A percentile compares a stretch with the other conserved stretches of the same genome.
phyloP scores from a whole-genome alignment of 1,284 basidiomycete species.

The Sporisorium scitamineum region DNA sequence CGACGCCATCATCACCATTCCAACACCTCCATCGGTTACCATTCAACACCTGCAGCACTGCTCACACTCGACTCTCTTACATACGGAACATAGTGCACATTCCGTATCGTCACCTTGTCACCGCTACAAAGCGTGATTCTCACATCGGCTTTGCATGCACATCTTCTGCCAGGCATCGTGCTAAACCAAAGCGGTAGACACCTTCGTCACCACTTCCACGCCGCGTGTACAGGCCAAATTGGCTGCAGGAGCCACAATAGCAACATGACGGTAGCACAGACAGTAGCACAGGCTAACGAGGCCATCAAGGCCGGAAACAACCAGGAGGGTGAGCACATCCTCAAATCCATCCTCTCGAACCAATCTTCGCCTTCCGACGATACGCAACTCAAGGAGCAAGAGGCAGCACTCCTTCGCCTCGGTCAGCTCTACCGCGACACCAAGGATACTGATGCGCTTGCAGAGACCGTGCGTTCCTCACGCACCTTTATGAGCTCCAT shows the following conservation, averaged over 20 bases:
- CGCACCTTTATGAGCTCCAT: slow-evolving; percentile 91
- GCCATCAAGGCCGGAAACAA: slow-evolving; percentile 58
- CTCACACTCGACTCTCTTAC: neutral
- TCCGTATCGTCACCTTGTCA: neutral
- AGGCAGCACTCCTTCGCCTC: slow-evolving; percentile 85
- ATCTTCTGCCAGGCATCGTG: neutral
- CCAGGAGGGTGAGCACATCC: slow-evolving; percentile 58
- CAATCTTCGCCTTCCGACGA: slow-evolving; percentile 71
- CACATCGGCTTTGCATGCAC: neutral
- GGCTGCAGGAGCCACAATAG: neutral
- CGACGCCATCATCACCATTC: slow-evolving; percentile 1
- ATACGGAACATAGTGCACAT: neutral
- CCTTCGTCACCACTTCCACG: neutral
- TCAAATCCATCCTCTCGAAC: slow-evolving; percentile 59
- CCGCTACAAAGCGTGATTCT: neutral
- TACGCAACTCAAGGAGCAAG: slow-evolving; percentile 81
- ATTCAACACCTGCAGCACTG: neutral
- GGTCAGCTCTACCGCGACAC: slow-evolving; percentile 89
- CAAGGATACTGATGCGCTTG: slow-evolving; percentile 84
- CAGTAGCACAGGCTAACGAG: slow-evolving; percentile 61
- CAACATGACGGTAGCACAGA: slow-evolving; percentile 43
- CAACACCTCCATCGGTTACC: neutral
- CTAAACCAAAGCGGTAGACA: neutral
- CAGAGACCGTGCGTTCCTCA: slow-evolving; percentile 86
- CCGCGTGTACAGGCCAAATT: neutral